phyloP scores from a whole-genome alignment of 176 grass and related monocot genomes.

The Zizania latifolia region DNA sequence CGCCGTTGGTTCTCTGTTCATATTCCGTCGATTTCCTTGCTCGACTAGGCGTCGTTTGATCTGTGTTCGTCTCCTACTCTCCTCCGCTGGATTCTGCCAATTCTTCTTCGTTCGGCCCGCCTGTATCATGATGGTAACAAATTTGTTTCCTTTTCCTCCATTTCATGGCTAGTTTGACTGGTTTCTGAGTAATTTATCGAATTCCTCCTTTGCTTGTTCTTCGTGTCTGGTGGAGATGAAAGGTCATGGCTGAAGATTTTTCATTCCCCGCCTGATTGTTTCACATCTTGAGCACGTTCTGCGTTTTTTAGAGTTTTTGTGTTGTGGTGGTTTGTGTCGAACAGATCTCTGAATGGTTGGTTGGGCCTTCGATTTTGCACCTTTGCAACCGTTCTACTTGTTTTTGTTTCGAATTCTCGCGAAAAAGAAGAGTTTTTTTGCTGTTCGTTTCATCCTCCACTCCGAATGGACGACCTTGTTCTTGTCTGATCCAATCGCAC shows the following conservation, averaged over 20 bases:
- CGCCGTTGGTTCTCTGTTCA: not conserved
- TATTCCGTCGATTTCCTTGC: not conserved
- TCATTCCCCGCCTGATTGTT: not conserved
- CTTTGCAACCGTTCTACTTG: not conserved
- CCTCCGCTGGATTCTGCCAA: not conserved
- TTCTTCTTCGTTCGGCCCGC: not conserved
- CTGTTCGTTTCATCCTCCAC: not conserved
- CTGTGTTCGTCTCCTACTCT: not conserved
- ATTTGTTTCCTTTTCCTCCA: slow-evolving; percentile 8
- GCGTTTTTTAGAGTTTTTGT: not conserved
- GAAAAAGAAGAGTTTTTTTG: not conserved
- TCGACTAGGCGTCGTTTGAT: not conserved
- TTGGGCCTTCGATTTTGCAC: not conserved
- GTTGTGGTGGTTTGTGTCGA: not conserved
- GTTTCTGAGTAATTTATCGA: not conserved
- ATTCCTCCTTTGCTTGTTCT: not conserved
- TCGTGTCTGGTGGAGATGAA: not conserved
- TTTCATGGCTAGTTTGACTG: not conserved
- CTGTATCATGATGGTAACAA: not conserved
- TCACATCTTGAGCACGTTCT: not conserved
- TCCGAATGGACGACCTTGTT: slow-evolving; percentile 16
- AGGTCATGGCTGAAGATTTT: not conserved
- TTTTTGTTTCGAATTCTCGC: slow-evolving; percentile 16
- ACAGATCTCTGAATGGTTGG: slow-evolving; percentile 8
- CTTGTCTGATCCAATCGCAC: slow-evolving; percentile 24